These are phyloP conservation scores for Grosmannia clavigera DNA, from an alignment of 2,329 filamentous ascomycete species.

Conservation along the genomic window DNA sequence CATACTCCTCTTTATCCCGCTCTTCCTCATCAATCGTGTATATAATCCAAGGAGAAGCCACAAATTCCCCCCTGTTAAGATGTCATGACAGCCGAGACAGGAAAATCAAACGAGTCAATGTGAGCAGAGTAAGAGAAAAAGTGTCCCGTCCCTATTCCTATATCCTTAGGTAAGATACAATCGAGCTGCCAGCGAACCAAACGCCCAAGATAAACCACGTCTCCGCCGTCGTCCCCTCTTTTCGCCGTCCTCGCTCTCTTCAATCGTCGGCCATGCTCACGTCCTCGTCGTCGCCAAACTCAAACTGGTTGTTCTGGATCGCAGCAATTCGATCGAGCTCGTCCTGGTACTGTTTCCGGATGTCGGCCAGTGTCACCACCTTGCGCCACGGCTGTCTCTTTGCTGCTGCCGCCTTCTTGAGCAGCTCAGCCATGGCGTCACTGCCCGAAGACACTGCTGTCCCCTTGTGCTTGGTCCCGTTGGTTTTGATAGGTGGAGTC, in stretches of 20 bases:
- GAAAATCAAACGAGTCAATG: neutral
- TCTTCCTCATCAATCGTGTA: neutral
- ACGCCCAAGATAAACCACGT: neutral
- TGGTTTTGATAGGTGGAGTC: neutral
- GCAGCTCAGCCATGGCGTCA: conserved; percentile 13
- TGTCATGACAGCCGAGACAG: neutral
- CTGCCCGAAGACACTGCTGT: neutral
- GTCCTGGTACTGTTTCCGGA: conserved; percentile 78
- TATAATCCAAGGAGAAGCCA: neutral
- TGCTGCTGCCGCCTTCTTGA: conserved; percentile 13
- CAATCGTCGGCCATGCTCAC: neutral
- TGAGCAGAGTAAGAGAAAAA: neutral
- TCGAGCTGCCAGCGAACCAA: neutral
- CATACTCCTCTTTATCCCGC: neutral
- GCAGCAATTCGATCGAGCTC: conserved; percentile 81
- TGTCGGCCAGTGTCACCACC: conserved; percentile 73
- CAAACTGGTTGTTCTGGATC: conserved; percentile 82
- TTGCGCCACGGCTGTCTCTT: conserved; percentile 43
- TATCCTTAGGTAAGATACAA: neutral
- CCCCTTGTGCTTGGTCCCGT: neutral
- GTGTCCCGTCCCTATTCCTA: neutral
- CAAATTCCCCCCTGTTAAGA: neutral
- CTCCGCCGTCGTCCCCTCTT: too few relatives aligned
- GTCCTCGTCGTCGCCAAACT: conserved; percentile 39
- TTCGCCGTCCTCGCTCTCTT: neutral